phyloP scores from a whole-genome alignment of 2,329 filamentous ascomycete species.

The Cyphellophora europaea region DNA sequence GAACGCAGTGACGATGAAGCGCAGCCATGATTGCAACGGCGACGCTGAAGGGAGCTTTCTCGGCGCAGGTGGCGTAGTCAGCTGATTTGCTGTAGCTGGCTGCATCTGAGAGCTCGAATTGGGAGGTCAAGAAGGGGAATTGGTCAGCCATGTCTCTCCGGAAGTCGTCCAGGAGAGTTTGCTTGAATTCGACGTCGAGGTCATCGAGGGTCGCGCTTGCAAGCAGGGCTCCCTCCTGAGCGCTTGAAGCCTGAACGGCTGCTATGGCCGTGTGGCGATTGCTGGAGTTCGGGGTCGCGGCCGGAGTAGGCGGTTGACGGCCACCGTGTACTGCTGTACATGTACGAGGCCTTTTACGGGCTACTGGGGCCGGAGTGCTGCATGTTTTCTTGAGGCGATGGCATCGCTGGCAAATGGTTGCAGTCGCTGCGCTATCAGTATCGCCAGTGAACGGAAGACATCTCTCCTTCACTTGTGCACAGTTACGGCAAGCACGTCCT shows the following conservation, averaged over 20 bases:
- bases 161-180: neutral
- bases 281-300: too few species aligned
- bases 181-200: neutral
- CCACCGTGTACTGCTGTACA: too few species aligned
- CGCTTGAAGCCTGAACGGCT: too few species aligned
- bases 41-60: neutral
- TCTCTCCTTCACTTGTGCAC: slow-evolving; percentile 1
- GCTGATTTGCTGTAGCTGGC: neutral
- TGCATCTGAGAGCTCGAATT: neutral
- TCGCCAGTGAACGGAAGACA: neutral
- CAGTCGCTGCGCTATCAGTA: too few species aligned
- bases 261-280: too few species aligned
- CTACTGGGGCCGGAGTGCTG: neutral
- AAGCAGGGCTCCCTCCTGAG: too few species aligned
- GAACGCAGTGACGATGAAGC: neutral
- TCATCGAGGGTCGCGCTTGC: neutral
- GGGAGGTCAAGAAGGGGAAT: neutral
- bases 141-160: neutral
- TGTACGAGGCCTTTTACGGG: neutral
- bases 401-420: neutral
- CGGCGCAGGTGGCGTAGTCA: neutral
- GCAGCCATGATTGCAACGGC: neutral
- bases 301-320: slow-evolving; percentile 1
- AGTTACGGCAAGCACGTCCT: neutral
- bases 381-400: neutral